These are phyloP conservation scores for Nakazawaea ernobii DNA, from an alignment of 805 yeast species.

Conservation along the genomic window DNA sequence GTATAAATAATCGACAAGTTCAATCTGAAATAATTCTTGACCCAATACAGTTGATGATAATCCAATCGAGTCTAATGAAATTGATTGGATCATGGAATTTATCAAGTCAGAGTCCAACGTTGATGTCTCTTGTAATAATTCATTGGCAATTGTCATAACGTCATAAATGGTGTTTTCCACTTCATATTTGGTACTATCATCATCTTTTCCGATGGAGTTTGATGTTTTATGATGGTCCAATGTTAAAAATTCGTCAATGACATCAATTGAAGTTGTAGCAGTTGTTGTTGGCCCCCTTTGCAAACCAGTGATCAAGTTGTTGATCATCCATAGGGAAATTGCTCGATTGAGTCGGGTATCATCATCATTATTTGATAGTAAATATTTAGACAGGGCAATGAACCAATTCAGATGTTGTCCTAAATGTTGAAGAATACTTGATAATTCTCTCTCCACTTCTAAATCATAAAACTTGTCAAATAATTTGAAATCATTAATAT, in stretches of 20 bases:
- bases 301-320: slow-evolving; percentile 22
- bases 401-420: neutral
- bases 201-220: neutral
- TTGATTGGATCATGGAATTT: slow-evolving; percentile 25
- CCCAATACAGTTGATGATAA: slow-evolving; percentile 22
- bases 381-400: neutral
- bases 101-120: slow-evolving; percentile 9
- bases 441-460: slow-evolving; percentile 17
- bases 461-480: slow-evolving; percentile 19
- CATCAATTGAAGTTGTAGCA: neutral
- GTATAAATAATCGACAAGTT: slow-evolving; percentile 65
- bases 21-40: slow-evolving; percentile 38
- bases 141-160: slow-evolving; percentile 35
- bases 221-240: slow-evolving; percentile 21
- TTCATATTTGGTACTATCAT: slow-evolving; percentile 10
- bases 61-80: slow-evolving; percentile 41
- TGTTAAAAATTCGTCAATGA: slow-evolving; percentile 20
- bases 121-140: slow-evolving; percentile 31
- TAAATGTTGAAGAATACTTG: slow-evolving; percentile 8
- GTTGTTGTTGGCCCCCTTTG: slow-evolving; percentile 2
- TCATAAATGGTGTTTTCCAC: slow-evolving; percentile 22
- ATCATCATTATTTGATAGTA: neutral
- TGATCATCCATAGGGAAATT: slow-evolving; percentile 33
- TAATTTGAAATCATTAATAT: slow-evolving; percentile 5
- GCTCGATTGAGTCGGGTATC: slow-evolving; percentile 14